Base-by-base conservation (phyloP, 1,284 basidiomycete genomes). In the Ceratobasidium sp. region DNA sequence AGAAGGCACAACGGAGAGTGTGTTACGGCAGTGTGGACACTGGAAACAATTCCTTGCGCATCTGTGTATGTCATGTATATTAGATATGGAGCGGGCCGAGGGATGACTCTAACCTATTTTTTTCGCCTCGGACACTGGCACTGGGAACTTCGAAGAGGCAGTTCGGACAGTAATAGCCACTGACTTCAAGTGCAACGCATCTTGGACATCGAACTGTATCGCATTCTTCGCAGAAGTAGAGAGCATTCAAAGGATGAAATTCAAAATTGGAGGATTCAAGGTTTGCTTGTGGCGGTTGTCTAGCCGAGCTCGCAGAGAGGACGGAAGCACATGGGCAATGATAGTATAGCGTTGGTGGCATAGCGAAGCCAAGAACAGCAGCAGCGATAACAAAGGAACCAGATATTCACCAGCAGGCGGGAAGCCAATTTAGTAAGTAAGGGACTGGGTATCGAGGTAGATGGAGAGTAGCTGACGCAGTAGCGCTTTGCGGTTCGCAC, bases 221-320 rank as follows among this genome's bases (percentile, higher is more conserved):
- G 82, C 97, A 99, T 85, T 98, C 97, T 81, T 98, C 96, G 81
- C 97, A 99, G 81, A 98, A 99, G 83, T 95, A 97, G 18, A 99
- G 89, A 23, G 87, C 86, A 75, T 92, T 87, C 9, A 99, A 86
- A 1, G 91, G 87, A 77, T 96, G 92, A 79, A 95, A 94, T 76
- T 87, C 89, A 77, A 87, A 85, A 0, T 88, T 86, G 0, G 92
- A 91, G 1, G 92, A 92, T 39, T 70, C 55, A 18, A 58, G 67
- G 10, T 39, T 70, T 14, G 67, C 34, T 10, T 58, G 55, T 26
- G 67, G 67, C 0, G 67, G 53, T 34, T 46, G 55, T 32, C 67
- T 58, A 32, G 30, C 26, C 14, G 55, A 26, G 36, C 53, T 55
- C 34, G 45, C 39, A 3, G 30, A 10, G 14, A 59, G 55, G 23